These are phyloP conservation scores for Sapria himalayana DNA, from an alignment of 345 rosid genomes.

Conservation along the genomic window DNA sequence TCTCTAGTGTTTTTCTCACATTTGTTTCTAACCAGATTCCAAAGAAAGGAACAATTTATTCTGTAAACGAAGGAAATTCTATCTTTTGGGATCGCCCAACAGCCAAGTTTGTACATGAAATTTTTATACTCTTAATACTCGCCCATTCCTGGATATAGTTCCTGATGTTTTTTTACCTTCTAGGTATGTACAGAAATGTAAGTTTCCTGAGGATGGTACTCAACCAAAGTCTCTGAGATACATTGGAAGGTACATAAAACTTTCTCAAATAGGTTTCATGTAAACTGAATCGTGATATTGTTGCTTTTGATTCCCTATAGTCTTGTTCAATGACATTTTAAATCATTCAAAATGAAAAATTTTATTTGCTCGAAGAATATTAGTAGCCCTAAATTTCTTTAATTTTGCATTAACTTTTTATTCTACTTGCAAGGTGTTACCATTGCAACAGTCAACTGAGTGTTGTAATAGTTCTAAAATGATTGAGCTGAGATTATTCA, in stretches of 20 bases:
- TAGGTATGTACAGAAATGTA: conserved; percentile 87
- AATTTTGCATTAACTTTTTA: too few species aligned
- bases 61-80: conserved; percentile 97
- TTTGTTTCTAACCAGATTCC: conserved; percentile 42
- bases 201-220: conserved; percentile 83
- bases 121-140: too few species aligned
- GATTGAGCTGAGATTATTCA: too few species aligned
- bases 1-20: conserved; percentile 1
- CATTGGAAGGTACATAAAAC: conserved; percentile 86
- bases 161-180: conserved; percentile 1
- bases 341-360: too few species aligned
- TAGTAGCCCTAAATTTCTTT: too few species aligned
- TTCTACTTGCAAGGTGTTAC: too few species aligned
- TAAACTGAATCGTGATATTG: background rate
- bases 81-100: conserved; percentile 94
- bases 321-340: too few species aligned
- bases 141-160: conserved; percentile 3
- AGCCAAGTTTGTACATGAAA: conserved; percentile 32
- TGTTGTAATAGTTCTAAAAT: too few species aligned
- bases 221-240: conserved; percentile 78
- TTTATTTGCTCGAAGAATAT: too few species aligned
- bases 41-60: conserved; percentile 77
- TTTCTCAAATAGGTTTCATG: background rate
- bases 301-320: conserved; percentile 6
- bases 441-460: too few species aligned